Conservation (phyloP, 2,329 filamentous ascomycete species). For the Penicillium sp. region DNA sequence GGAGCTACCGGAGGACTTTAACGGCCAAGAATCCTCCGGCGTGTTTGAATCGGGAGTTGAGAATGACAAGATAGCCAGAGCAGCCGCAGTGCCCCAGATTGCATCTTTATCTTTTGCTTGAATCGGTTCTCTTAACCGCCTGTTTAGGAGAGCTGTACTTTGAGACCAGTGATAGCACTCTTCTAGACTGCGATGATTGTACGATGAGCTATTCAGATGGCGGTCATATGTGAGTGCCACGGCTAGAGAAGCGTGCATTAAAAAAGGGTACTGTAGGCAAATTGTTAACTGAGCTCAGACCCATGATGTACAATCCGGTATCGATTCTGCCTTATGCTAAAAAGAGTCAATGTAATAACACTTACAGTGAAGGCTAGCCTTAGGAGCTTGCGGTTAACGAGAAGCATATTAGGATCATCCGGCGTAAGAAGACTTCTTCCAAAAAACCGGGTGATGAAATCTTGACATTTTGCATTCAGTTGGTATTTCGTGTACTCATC, state of each 20-base stretch:
- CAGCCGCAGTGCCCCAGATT: slow-evolving; percentile 50
- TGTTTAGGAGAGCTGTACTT: slow-evolving; percentile 44
- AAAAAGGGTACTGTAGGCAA: slow-evolving; percentile 40
- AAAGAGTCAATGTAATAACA: not conserved
- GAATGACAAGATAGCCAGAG: slow-evolving; percentile 44
- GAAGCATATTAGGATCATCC: slow-evolving; percentile 37
- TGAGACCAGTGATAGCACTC: slow-evolving; percentile 49
- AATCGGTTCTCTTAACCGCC: slow-evolving; percentile 37
- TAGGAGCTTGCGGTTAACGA: slow-evolving; percentile 43
- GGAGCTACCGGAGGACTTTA: slow-evolving; percentile 42
- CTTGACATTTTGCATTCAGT: slow-evolving; percentile 42
- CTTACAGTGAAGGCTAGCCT: slow-evolving; percentile 41
- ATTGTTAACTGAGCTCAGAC: slow-evolving; percentile 7
- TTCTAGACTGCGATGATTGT: slow-evolving; percentile 29
- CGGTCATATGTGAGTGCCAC: slow-evolving; percentile 43
- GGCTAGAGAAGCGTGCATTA: slow-evolving; percentile 51
- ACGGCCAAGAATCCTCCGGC: slow-evolving; percentile 57
- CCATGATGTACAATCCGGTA: not conserved
- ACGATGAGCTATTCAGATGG: slow-evolving; percentile 19
- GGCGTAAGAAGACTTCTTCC: slow-evolving; percentile 39
- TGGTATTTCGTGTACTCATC: slow-evolving; percentile 35
- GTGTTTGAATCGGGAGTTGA: slow-evolving; percentile 40
- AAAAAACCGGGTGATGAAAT: slow-evolving; percentile 45
- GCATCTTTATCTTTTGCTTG: slow-evolving; percentile 41
- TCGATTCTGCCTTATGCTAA: not conserved